These are phyloP conservation scores for Vanrija pseudolonga DNA, from an alignment of 1,284 basidiomycete species.

Conservation along the genomic window DNA sequence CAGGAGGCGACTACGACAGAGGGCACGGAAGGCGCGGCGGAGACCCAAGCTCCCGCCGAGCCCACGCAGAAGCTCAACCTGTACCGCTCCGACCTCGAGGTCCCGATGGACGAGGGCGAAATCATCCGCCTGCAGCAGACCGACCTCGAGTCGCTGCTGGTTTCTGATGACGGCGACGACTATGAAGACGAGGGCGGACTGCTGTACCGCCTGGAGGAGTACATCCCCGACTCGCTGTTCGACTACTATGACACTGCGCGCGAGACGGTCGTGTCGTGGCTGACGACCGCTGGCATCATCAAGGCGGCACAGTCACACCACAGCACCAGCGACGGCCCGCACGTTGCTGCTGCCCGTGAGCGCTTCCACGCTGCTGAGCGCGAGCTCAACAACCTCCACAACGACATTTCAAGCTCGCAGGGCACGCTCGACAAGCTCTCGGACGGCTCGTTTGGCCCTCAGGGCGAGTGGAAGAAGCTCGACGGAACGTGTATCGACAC, in stretches of 20 bases:
- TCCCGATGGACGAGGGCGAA: conserved; percentile 11
- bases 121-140: conserved; percentile 7
- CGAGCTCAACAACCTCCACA: conserved; percentile 49
- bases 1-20: conserved; percentile 44
- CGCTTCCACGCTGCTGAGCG: conserved; percentile 51
- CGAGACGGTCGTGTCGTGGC: conserved; percentile 61
- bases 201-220: conserved; percentile 72
- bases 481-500: conserved; percentile 75
- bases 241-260: conserved; percentile 72
- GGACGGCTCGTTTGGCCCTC: conserved; percentile 69
- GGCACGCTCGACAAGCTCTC: conserved; percentile 35
- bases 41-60: background rate
- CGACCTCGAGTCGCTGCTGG: conserved; percentile 15
- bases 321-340: conserved; percentile 29
- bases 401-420: conserved; percentile 24
- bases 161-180: conserved; percentile 8
- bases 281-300: conserved; percentile 8
- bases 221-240: conserved; percentile 77
- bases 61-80: conserved; percentile 1
- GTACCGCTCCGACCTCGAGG: background rate
- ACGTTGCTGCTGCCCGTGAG: conserved; percentile 57
- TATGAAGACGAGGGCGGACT: conserved; percentile 28
- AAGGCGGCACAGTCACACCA: conserved; percentile 1
- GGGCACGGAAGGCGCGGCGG: conserved; percentile 45
- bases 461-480: conserved; percentile 95